Base-by-base conservation (phyloP, 192 early-diverging fungal species). In the Mortierella hygrophila region DNA sequence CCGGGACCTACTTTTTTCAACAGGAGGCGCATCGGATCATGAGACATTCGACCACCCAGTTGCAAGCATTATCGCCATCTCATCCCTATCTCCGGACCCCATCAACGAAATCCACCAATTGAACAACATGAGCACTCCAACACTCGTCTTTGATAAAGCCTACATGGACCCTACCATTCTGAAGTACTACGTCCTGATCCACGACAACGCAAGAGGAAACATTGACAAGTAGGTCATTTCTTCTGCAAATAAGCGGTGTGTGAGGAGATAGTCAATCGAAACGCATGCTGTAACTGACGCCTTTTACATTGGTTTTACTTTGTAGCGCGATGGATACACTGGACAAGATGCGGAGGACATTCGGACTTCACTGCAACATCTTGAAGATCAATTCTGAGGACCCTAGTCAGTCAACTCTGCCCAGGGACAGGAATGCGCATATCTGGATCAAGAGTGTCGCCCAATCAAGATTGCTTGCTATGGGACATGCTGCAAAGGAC, bases 41-140 rank as follows among this genome's bases (percentile, higher is more conserved):
- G 97, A 98, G 83, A 94, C 96, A 8, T 98, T 99, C 82, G 95
- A 97, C 63, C 97, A 99, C 88, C 98, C 98, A 3, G 94, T 98
- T 7, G 97, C 96, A 41, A 96, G 96, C 82, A 86, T 97, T 91
- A 90, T 92, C 70, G 91, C 89, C 42, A 86, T 92, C 47, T 90
- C 90, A 0, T 95, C 96, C 4, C 85, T 93, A 3, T 93, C 96
- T 54, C 88, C 92, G 0, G 96, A 98, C 82, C 97, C 97, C 0
- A 89, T 98, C 15, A 92, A 88, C 9, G 90, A 95, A 8, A 82
- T 97, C 41, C 90, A 89, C 68, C 83, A 88, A 49, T 80, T 97
- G 26, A 91, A 91, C 80, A 88, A 90, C 68, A 82, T 87, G 71
- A 85, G 90, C 52, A 88, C 83, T 2, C 90, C 93, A 26, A 84